phyloP scores from a whole-genome alignment of 192 early-diverging fungal genomes.

The Cladochytrium replicatum region DNA sequence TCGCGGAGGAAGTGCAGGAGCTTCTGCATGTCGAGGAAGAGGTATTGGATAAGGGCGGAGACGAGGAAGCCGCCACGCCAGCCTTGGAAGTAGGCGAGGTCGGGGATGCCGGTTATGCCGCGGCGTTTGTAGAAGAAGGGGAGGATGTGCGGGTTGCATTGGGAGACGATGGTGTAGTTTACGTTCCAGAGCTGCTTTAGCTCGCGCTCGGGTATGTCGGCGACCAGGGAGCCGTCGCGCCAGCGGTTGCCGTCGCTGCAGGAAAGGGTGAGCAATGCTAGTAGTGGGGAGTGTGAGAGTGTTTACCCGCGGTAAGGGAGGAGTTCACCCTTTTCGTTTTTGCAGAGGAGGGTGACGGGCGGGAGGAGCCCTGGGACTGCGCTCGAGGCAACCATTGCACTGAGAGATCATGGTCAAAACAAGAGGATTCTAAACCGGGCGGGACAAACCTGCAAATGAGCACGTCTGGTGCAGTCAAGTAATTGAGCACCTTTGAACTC shows the following conservation, averaged over 20 bases:
- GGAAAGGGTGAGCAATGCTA: no score
- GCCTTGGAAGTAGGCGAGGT: conserved; percentile 55
- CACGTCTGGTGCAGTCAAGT: conserved; percentile 63
- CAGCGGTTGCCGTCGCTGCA: conserved; percentile 55
- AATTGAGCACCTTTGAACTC: conserved; percentile 76
- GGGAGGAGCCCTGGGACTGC: conserved; percentile 77
- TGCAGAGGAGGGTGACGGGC: conserved; percentile 73
- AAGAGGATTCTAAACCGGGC: conserved; percentile 30
- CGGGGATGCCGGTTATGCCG: conserved; percentile 66
- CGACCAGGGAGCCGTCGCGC: conserved; percentile 82
- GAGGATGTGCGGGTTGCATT: conserved; percentile 81
- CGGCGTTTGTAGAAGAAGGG: conserved; percentile 78
- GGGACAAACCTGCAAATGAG: neutral
- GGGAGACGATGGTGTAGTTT: conserved; percentile 74
- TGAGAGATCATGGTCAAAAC: conserved; percentile 79
- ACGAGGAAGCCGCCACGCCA: conserved; percentile 82
- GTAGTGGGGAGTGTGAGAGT: no score
- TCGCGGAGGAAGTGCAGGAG: conserved; percentile 75
- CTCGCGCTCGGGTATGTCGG: conserved; percentile 58
- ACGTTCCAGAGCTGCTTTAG: conserved; percentile 73
- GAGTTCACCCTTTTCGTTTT: conserved; percentile 44
- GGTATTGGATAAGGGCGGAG: conserved; percentile 63
- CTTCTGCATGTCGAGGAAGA: conserved; percentile 79
- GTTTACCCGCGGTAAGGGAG: conserved; percentile 67
- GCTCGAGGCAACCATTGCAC: conserved; percentile 79